Conservation (phyloP, 495 filamentous ascomycete genomes). For the Tuber aestivum region DNA sequence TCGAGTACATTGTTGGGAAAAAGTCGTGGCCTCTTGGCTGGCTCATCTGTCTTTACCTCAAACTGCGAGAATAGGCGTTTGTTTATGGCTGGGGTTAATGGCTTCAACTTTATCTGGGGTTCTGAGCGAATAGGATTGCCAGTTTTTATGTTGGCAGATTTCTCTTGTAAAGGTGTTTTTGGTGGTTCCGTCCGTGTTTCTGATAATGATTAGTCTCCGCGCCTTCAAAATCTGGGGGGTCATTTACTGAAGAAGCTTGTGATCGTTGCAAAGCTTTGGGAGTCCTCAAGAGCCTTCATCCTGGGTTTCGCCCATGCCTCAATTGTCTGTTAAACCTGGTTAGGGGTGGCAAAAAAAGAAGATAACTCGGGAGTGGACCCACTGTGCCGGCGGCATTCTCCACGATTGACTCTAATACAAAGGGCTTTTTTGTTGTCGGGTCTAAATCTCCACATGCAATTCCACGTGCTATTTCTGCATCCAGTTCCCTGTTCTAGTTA, state of each 20-base stretch:
- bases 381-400: conserved; percentile 38
- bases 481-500: conserved; percentile 41
- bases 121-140: conserved; percentile 17
- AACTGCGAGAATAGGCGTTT: conserved; percentile 23
- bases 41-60: conserved; percentile 19
- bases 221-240: background rate
- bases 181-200: conserved; percentile 6
- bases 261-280: background rate
- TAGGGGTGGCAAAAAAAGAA: background rate
- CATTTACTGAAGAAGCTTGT: background rate
- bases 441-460: conserved; percentile 82
- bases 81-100: conserved; percentile 17
- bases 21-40: conserved; percentile 23
- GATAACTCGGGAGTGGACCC: conserved; percentile 36
- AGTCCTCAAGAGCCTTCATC: conserved; percentile 16
- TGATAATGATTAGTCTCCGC: background rate
- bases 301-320: background rate
- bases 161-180: conserved; percentile 18
- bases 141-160: conserved; percentile 16
- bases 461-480: conserved; percentile 60
- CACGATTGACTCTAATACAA: conserved; percentile 47
- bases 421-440: conserved; percentile 75
- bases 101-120: conserved; percentile 2
- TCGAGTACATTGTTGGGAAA: conserved; percentile 8
- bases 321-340: conserved; percentile 13